Evolutionary conservation across 73 alveolate genomes (phyloP).

Genomic region (Paramecium pentaurelia): DNA sequence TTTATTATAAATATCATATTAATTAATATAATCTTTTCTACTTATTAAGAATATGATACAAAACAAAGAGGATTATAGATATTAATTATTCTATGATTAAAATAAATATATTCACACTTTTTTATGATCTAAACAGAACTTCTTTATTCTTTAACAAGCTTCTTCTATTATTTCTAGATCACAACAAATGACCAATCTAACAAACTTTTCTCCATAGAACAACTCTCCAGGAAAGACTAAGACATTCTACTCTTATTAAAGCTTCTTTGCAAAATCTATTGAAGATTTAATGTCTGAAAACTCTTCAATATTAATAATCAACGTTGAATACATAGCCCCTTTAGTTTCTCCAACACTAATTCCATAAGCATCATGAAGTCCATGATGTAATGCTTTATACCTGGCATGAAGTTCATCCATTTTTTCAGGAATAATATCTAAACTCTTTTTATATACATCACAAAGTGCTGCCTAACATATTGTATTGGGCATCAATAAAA

Average conservation of each 20-base stretch:
- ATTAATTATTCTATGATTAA: background rate
- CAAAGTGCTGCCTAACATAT: slow-evolving; percentile 41
- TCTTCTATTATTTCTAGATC: slow-evolving; percentile 31
- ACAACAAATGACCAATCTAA: slow-evolving; percentile 55
- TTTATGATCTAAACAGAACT: slow-evolving; percentile 27
- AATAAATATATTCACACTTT: background rate
- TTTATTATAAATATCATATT: too few species aligned
- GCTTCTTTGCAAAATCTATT: slow-evolving; percentile 43
- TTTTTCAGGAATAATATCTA: slow-evolving; percentile 28
- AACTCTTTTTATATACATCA: slow-evolving; percentile 51
- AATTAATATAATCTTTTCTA: too few species aligned
- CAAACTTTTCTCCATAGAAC: slow-evolving; percentile 52
- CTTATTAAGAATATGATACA: too few species aligned
- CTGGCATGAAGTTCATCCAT: slow-evolving; percentile 31
- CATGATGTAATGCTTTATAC: slow-evolving; percentile 21
- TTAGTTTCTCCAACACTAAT: slow-evolving; percentile 55
- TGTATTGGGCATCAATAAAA: slow-evolving; percentile 59
- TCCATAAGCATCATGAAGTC: slow-evolving; percentile 39
- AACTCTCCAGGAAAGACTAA: slow-evolving; percentile 62
- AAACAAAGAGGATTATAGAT: too few species aligned
- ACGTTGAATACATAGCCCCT: slow-evolving; percentile 58
- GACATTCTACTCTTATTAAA: slow-evolving; percentile 51
- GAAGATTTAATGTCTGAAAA: slow-evolving; percentile 27
- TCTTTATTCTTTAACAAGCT: slow-evolving; percentile 42
- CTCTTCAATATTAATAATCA: slow-evolving; percentile 18